Percentiles rank a stretch among this genome's conserved stretches.
Evolutionary conservation across 164 flowering plant species (phyloP).

Genomic region (Macadamia integrifolia): DNA sequence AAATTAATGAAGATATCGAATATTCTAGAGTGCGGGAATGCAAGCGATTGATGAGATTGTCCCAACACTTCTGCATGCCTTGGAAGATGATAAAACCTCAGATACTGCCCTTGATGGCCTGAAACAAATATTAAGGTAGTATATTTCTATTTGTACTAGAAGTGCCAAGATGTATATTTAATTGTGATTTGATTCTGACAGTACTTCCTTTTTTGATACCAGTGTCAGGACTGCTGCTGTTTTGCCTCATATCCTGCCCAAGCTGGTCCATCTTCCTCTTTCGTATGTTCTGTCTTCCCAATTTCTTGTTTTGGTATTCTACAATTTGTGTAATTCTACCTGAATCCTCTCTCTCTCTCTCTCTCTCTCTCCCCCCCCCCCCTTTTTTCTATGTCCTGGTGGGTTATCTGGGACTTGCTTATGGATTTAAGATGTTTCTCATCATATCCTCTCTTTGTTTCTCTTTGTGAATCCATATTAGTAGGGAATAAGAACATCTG

Average conservation of each 20-base stretch:
- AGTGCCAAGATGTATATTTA: background rate
- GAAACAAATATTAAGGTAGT: slow-evolving; percentile 90
- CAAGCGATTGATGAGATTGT: slow-evolving; percentile 99
- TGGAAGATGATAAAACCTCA: slow-evolving; percentile 85
- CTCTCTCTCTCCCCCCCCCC: too few relatives aligned
- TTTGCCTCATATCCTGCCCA: slow-evolving; percentile 95
- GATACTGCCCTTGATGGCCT: slow-evolving; percentile 98
- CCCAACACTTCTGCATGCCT: slow-evolving; percentile 89
- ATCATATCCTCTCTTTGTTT: too few relatives aligned
- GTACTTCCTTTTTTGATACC: slow-evolving; percentile 11
- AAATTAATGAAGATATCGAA: background rate
- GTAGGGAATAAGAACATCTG: too few relatives aligned
- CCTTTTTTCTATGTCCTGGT: too few relatives aligned
- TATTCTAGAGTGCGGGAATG: slow-evolving; percentile 91
- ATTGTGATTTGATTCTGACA: background rate
- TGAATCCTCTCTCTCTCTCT: too few relatives aligned
- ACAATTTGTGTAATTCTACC: background rate
- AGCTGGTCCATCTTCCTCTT: slow-evolving; percentile 89
- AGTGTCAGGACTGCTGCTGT: slow-evolving; percentile 98
- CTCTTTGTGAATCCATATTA: too few relatives aligned
- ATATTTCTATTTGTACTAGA: background rate
- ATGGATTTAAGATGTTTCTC: background rate
- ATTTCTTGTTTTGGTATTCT: background rate
- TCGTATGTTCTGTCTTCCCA: slow-evolving; percentile 50
- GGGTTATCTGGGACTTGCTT: too few relatives aligned